Evolutionary conservation across 2,329 filamentous ascomycete genomes (phyloP).

Genomic region (Periconia macrospinosa): DNA sequence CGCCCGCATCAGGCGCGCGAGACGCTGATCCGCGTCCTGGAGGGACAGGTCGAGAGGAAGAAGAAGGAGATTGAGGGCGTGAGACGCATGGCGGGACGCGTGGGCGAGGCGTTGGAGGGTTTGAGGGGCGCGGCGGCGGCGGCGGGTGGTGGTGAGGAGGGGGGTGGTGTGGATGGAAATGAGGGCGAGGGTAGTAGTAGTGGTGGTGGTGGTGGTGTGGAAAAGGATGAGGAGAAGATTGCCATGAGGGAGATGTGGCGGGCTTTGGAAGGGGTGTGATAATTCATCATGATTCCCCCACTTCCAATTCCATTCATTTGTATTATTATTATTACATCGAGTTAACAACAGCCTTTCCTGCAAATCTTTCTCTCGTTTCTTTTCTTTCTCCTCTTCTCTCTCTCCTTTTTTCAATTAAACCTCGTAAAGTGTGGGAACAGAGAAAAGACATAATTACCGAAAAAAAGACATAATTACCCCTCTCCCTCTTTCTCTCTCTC

Average conservation of each 20-base stretch:
- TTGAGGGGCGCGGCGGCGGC: conserved; percentile 53
- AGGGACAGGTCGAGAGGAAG: conserved; percentile 75
- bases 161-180: conserved; percentile 12
- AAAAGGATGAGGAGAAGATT: conserved; percentile 20
- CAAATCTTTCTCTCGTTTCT: too few relatives aligned
- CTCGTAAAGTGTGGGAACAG: too few relatives aligned
- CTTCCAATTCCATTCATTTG: too few relatives aligned
- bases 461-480: too few relatives aligned
- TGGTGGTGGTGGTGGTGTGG: too few relatives aligned
- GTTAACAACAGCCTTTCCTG: too few relatives aligned
- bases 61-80: conserved; percentile 73
- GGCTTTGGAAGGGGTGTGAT: conserved; percentile 25
- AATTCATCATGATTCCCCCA: too few relatives aligned
- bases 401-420: too few relatives aligned
- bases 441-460: too few relatives aligned
- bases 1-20: conserved; percentile 90
- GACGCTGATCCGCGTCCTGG: conserved; percentile 83
- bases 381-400: too few relatives aligned
- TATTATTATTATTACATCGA: too few relatives aligned
- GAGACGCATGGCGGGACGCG: conserved; percentile 68
- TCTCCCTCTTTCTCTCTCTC: too few relatives aligned
- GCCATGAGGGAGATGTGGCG: conserved; percentile 41
- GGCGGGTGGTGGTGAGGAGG: conserved; percentile 8
- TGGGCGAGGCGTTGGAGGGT: conserved; percentile 71
- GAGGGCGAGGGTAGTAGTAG: conserved; percentile 21